Percentiles rank a stretch among this genome's conserved stretches.
Evolutionary conservation across 2,329 filamentous ascomycete genomes (phyloP).

Genomic region (Byssothecium circinans): DNA sequence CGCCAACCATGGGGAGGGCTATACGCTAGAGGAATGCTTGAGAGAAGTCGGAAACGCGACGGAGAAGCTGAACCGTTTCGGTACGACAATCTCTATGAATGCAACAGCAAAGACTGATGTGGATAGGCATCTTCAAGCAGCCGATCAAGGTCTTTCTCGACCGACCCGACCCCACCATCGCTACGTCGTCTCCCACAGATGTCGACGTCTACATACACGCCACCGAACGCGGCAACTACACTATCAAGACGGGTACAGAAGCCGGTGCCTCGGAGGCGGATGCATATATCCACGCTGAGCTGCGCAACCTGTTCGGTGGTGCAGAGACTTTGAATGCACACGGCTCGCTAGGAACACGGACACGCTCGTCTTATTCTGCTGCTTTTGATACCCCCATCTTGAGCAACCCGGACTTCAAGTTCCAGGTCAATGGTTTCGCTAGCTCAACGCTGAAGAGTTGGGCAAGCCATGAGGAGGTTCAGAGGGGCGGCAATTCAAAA

Average conservation of each 20-base stretch:
- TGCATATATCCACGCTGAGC: conserved; percentile 82
- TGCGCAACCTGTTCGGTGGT: conserved; percentile 92
- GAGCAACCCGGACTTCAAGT: conserved; percentile 78
- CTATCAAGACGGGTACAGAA: conserved; percentile 92
- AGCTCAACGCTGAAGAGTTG: conserved; percentile 87
- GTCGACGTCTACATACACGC: conserved; percentile 79
- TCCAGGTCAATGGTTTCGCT: conserved; percentile 77
- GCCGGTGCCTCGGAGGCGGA: conserved; percentile 92
- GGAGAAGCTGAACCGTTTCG: conserved; percentile 76
- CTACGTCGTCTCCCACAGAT: conserved; percentile 72
- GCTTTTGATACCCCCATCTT: conserved; percentile 80
- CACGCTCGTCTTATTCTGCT: conserved; percentile 86
- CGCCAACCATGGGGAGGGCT: conserved; percentile 65
- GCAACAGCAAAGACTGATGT: conserved; percentile 18
- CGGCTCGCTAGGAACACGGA: conserved; percentile 85
- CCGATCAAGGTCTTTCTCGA: conserved; percentile 82
- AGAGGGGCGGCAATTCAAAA: conserved; percentile 76
- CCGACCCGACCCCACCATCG: conserved; percentile 68
- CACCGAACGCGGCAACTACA: conserved; percentile 77
- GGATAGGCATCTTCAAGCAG: conserved; percentile 79
- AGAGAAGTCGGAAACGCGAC: conserved; percentile 69
- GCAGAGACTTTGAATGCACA: conserved; percentile 88
- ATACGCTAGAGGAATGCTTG: conserved; percentile 77
- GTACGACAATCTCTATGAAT: too few species aligned
- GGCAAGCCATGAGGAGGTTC: conserved; percentile 89